Conservation (phyloP, 495 filamentous ascomycete genomes). For the Penicillium longicatenatum region DNA sequence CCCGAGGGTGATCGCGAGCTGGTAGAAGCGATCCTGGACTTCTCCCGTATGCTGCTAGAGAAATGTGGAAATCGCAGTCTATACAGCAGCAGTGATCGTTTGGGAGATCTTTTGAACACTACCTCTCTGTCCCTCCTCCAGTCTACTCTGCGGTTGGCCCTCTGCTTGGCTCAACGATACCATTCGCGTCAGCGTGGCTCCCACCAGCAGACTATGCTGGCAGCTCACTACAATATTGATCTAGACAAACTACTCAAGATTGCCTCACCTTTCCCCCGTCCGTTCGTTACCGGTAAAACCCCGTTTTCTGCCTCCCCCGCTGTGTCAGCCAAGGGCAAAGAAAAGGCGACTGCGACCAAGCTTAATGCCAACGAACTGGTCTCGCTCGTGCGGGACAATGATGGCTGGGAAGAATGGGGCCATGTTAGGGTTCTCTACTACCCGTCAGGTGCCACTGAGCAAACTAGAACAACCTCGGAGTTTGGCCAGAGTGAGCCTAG, state of each 20-base stretch:
- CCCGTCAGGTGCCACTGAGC: constrained; percentile 37
- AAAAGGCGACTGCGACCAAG: constrained; percentile 58
- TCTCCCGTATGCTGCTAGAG: constrained; percentile 83
- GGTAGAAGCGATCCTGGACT: constrained; percentile 75
- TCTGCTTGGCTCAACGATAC: constrained; percentile 88
- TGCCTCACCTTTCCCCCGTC: constrained; percentile 80
- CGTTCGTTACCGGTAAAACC: constrained; percentile 37
- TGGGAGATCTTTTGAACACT: constrained; percentile 85
- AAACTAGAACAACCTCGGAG: constrained; percentile 30
- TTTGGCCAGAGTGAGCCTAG: constrained; percentile 27
- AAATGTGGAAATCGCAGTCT: constrained; percentile 97
- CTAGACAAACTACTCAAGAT: constrained; percentile 83
- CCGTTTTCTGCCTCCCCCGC: constrained; percentile 47
- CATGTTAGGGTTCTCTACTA: constrained; percentile 69
- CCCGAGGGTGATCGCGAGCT: constrained; percentile 78
- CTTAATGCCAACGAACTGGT: constrained; percentile 74
- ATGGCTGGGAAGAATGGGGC: constrained; percentile 69
- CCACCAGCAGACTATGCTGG: constrained; percentile 71
- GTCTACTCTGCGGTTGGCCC: constrained; percentile 71
- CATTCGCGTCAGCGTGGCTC: constrained; percentile 76
- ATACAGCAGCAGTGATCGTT: constrained; percentile 85
- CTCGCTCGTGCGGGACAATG: constrained; percentile 60
- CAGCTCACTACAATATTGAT: constrained; percentile 92
- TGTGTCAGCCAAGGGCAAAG: constrained; percentile 68
- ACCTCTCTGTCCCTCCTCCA: constrained; percentile 77